A percentile compares a stretch with the other conserved stretches of the same genome.
phyloP scores from a whole-genome alignment of 495 filamentous ascomycete genomes.

The Neurospora pannonica region DNA sequence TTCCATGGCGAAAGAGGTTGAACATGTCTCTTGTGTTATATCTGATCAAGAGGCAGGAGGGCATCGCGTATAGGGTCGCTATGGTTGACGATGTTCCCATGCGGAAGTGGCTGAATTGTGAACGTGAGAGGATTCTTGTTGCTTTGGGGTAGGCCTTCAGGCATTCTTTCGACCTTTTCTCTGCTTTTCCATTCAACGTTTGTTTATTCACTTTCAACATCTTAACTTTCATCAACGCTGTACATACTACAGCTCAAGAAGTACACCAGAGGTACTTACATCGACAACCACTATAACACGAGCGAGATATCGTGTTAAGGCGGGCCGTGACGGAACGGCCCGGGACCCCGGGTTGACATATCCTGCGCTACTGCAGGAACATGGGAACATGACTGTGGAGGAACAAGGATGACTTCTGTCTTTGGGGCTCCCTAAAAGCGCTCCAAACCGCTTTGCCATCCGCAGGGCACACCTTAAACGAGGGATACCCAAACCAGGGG shows the following conservation, averaged over 20 bases:
- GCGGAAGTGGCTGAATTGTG: not conserved
- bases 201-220: not conserved
- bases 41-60: not conserved
- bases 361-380: not conserved
- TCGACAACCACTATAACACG: too few species aligned
- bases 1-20: not conserved
- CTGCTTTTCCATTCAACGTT: not conserved
- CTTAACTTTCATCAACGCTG: not conserved
- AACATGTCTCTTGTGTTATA: not conserved
- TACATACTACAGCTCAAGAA: not conserved
- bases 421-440: too few species aligned
- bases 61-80: not conserved
- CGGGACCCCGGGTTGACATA: not conserved
- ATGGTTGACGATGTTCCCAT: accelerated
- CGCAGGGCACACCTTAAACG: too few species aligned
- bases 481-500: too few species aligned
- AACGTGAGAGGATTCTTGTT: not conserved
- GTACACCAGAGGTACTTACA: not conserved
- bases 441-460: too few species aligned
- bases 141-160: not conserved
- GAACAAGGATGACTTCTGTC: too few species aligned
- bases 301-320: too few species aligned
- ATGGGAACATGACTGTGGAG: too few species aligned
- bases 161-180: not conserved
- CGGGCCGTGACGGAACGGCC: not conserved